These are phyloP conservation scores for Phytophthora europaea DNA, from an alignment of 352 stramenopile species.

Conservation along the genomic window DNA sequence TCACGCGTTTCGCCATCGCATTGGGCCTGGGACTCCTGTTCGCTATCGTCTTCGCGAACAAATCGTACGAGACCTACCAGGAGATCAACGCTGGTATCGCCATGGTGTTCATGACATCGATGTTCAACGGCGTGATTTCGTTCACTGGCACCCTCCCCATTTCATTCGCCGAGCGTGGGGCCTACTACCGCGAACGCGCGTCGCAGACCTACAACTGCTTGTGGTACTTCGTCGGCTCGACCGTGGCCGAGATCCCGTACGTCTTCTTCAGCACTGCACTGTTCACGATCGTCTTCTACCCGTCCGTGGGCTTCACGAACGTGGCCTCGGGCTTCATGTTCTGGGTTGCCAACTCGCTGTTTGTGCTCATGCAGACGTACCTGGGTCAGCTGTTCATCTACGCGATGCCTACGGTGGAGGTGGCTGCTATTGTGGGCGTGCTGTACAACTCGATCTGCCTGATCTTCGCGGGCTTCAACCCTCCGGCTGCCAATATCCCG, in stretches of 20 bases:
- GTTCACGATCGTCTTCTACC: slow-evolving; percentile 60
- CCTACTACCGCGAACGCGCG: slow-evolving; percentile 89
- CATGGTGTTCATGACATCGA: slow-evolving; percentile 82
- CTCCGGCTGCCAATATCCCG: slow-evolving; percentile 44
- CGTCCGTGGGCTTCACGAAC: slow-evolving; percentile 53
- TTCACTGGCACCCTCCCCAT: slow-evolving; percentile 84
- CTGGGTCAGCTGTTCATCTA: slow-evolving; percentile 49
- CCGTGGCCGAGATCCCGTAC: slow-evolving; percentile 82
- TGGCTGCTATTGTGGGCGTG: slow-evolving; percentile 47
- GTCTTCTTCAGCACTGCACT: slow-evolving; percentile 50
- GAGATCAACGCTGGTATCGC: slow-evolving; percentile 61
- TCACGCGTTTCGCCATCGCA: slow-evolving; percentile 73
- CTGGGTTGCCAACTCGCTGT: slow-evolving; percentile 49
- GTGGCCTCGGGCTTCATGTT: slow-evolving; percentile 47
- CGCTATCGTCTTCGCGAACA: slow-evolving; percentile 59
- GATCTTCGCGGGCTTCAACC: slow-evolving; percentile 52
- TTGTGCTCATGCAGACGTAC: slow-evolving; percentile 51
- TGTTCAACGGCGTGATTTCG: slow-evolving; percentile 83
- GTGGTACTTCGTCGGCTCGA: slow-evolving; percentile 80
- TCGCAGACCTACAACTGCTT: slow-evolving; percentile 85
- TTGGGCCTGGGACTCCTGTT: slow-evolving; percentile 77
- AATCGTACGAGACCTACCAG: slow-evolving; percentile 47
- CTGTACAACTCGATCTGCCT: slow-evolving; percentile 53
- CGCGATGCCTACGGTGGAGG: slow-evolving; percentile 45
- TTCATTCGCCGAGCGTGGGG: slow-evolving; percentile 78